Conservation (phyloP, 768 basidiomycete genomes). For the Dendrothele bispora region DNA sequence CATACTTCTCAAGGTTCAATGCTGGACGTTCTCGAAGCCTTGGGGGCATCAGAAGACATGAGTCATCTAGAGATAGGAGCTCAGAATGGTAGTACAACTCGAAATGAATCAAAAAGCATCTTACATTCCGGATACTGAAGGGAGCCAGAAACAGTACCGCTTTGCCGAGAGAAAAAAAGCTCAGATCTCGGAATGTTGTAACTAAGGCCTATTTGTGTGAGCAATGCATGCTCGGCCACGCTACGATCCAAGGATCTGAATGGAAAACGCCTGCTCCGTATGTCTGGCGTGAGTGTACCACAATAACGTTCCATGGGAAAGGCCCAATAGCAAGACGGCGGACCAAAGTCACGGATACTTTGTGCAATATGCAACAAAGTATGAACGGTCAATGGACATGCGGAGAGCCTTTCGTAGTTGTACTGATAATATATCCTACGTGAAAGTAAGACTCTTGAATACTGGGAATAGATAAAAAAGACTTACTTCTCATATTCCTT, state of each 20-base stretch:
- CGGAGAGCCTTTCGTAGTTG: conserved; percentile 14
- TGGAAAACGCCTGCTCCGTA: background rate
- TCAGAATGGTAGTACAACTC: too few species aligned
- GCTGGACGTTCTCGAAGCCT: too few species aligned
- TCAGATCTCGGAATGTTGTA: background rate
- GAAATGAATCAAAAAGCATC: too few species aligned
- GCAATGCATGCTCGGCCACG: background rate
- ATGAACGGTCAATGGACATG: conserved; percentile 27
- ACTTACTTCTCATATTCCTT: background rate
- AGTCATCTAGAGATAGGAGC: too few species aligned
- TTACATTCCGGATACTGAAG: too few species aligned
- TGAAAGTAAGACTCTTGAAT: background rate
- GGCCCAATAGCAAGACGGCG: background rate
- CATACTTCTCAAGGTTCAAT: too few species aligned
- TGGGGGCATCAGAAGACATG: too few species aligned
- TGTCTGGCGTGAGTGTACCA: background rate
- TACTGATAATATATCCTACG: conserved; percentile 25
- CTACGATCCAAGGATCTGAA: background rate
- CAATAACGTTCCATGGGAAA: background rate
- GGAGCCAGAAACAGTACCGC: too few species aligned
- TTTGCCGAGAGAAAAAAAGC: too few species aligned
- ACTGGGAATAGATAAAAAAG: background rate
- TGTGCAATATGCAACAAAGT: conserved; percentile 27
- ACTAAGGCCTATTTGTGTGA: background rate
- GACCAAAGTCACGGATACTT: background rate